Base-by-base conservation (phyloP, 768 basidiomycete genomes). In the Phylloporus sp. region DNA sequence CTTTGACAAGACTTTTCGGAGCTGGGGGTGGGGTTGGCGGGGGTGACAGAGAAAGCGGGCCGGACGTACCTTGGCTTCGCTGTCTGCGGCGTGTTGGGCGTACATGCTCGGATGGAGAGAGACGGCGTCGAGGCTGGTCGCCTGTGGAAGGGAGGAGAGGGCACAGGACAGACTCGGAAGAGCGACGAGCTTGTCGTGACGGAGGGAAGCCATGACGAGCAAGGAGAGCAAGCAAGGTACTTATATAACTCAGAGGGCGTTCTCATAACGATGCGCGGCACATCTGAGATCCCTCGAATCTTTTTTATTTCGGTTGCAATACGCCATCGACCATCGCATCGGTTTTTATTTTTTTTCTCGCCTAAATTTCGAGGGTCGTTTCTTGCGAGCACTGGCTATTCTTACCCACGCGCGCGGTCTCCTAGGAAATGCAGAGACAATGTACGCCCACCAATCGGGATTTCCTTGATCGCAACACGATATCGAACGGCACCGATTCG, bases 101-200 rank as follows among this genome's bases (percentile, higher is more conserved):
- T 83, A 84, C 81, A 84, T 81, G 58, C 71, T 77, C 1, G 78
- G 79, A 65, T 89, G 86, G 1, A 90, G 69, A 1, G 79, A 69
- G 23, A 90, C 74, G 56, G 73, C 74, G 55, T 78, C 75, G 42
- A 90, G 72, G 66, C 76, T 84, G 57, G 80, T 86, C 9, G 86
- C 86, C 55, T 83, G 78, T 0, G 86, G 84, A 31, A 89, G 74
- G 1, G 79, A 71, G 42, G 82, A 79, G 43, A 90, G 77, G 3
- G 81, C 76, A 31, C 73, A 79, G 22, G 86, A 81, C 37, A 89
- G 70, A 56, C 79, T 81, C n/a, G 86, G 86, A 54, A 84, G 80
- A 13, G 86, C 73, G 67, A 86, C 73, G 57, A 89, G 78, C 62
- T 73, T 76, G 48, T 78, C 66, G 52, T 76, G 75, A 14, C 70